These are phyloP conservation scores for Tulasnella sp. DNA, from an alignment of 768 basidiomycete genomes.

Conservation along the genomic window DNA sequence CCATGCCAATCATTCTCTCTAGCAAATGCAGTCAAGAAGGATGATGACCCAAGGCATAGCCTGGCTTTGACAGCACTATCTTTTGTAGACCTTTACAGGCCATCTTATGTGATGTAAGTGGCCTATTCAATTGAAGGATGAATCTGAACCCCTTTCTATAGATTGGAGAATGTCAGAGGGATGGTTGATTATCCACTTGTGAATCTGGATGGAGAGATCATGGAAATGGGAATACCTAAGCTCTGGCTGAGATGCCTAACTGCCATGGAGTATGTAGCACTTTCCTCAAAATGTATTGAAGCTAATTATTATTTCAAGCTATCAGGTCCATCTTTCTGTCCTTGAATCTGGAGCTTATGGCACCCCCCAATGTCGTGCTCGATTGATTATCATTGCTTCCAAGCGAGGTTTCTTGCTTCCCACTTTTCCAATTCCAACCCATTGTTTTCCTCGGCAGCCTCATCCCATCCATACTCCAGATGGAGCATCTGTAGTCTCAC, in stretches of 20 bases:
- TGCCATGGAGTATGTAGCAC: slow-evolving; percentile 55
- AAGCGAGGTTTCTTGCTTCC: slow-evolving; percentile 44
- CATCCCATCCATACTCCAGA: neutral
- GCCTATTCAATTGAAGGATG: neutral
- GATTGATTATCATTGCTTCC: slow-evolving; percentile 55
- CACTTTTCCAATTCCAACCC: slow-evolving; percentile 51
- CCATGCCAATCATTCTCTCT: slow-evolving; percentile 76
- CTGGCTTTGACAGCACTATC: slow-evolving; percentile 53
- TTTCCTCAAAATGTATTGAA: neutral
- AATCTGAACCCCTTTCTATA: neutral
- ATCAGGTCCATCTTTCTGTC: slow-evolving; percentile 50
- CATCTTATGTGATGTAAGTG: slow-evolving; percentile 29
- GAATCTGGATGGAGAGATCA: slow-evolving; percentile 56
- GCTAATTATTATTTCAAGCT: slow-evolving; percentile 27
- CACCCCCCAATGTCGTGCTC: slow-evolving; percentile 50
- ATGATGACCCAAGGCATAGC: slow-evolving; percentile 46
- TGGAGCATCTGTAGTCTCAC: neutral
- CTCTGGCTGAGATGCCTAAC: slow-evolving; percentile 57
- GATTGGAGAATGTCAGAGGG: slow-evolving; percentile 19
- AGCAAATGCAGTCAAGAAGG: slow-evolving; percentile 66
- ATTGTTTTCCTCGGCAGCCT: slow-evolving; percentile 42
- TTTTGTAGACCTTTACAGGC: slow-evolving; percentile 43
- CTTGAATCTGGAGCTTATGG: slow-evolving; percentile 57
- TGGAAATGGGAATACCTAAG: slow-evolving; percentile 71
- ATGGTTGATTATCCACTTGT: slow-evolving; percentile 36